A percentile compares a stretch with the other conserved stretches of the same genome.
These are phyloP conservation scores for Chlorella sp. DNA, from an alignment of 139 green algal species.

Conservation along the genomic window DNA sequence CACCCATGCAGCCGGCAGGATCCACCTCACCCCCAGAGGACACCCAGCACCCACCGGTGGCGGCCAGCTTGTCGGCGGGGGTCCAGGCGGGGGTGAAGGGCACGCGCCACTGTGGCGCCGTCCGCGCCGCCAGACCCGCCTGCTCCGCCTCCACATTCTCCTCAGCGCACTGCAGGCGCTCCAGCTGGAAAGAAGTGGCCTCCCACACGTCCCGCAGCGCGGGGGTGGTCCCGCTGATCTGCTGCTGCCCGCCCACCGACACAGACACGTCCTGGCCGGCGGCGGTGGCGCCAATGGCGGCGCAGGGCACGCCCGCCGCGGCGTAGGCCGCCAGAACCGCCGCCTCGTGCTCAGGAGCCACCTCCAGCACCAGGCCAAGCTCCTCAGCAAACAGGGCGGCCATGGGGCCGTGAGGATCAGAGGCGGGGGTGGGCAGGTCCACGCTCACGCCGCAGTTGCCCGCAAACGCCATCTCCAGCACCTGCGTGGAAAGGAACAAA, in stretches of 20 bases:
- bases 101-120: slow-evolving; percentile 84
- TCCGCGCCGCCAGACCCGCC: slow-evolving; percentile 52
- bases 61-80: slow-evolving; percentile 61
- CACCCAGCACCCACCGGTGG: not conserved
- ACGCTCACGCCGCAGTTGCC: slow-evolving; percentile 79
- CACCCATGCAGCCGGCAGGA: no score
- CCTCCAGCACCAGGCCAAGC: slow-evolving; percentile 95
- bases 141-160: slow-evolving; percentile 87
- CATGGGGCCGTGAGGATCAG: slow-evolving; percentile 46
- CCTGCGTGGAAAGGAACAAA: not conserved
- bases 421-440: slow-evolving; percentile 61
- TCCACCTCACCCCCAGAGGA: no score
- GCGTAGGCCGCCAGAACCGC: slow-evolving; percentile 73
- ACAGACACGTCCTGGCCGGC: slow-evolving; percentile 50
- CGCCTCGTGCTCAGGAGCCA: slow-evolving; percentile 59
- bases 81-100: slow-evolving; percentile 84
- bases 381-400: slow-evolving; percentile 95
- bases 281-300: slow-evolving; percentile 69
- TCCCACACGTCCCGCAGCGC: slow-evolving; percentile 93
- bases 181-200: slow-evolving; percentile 92
- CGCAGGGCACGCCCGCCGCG: slow-evolving; percentile 68
- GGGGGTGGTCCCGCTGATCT: slow-evolving; percentile 50
- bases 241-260: slow-evolving; percentile 61
- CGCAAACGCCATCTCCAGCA: slow-evolving; percentile 98
- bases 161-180: slow-evolving; percentile 82